Evolutionary conservation across 2,329 filamentous ascomycete genomes (phyloP).

Genomic region (Claviceps quebecensis): DNA sequence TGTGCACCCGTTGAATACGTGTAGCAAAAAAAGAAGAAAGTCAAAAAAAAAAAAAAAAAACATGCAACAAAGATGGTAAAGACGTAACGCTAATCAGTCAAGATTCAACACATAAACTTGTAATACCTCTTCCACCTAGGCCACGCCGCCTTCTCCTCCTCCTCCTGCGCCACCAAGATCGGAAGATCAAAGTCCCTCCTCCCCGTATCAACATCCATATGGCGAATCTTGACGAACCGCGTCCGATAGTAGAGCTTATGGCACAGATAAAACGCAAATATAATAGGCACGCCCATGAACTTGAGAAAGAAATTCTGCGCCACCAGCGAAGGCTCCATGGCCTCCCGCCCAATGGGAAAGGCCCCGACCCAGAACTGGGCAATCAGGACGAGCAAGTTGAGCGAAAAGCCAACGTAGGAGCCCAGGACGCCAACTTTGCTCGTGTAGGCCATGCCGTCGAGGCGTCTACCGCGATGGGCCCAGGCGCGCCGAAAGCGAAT

Average conservation of each 20-base stretch:
- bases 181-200: slow-evolving; percentile 72
- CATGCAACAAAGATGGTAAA: too few species aligned
- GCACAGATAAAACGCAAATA: slow-evolving; percentile 50
- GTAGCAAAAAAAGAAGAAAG: too few species aligned
- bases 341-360: slow-evolving; percentile 51
- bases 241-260: slow-evolving; percentile 70
- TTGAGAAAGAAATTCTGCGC: slow-evolving; percentile 58
- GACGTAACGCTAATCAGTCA: too few species aligned
- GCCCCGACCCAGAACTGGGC: slow-evolving; percentile 84
- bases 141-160: slow-evolving; percentile 57
- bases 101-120: slow-evolving; percentile 51
- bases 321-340: slow-evolving; percentile 29
- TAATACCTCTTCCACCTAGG: slow-evolving; percentile 65
- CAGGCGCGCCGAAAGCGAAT: slow-evolving; percentile 84
- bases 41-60: too few species aligned
- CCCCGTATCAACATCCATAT: slow-evolving; percentile 82
- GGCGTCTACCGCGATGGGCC: slow-evolving; percentile 51
- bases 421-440: slow-evolving; percentile 68
- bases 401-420: slow-evolving; percentile 63
- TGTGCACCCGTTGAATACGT: too few species aligned
- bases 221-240: slow-evolving; percentile 46
- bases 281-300: slow-evolving; percentile 57
- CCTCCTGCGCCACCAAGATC: slow-evolving; percentile 65
- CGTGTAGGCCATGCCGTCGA: slow-evolving; percentile 66
- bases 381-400: slow-evolving; percentile 63